Base-by-base conservation (phyloP, 768 basidiomycete species). In the Royoungia palumana region DNA sequence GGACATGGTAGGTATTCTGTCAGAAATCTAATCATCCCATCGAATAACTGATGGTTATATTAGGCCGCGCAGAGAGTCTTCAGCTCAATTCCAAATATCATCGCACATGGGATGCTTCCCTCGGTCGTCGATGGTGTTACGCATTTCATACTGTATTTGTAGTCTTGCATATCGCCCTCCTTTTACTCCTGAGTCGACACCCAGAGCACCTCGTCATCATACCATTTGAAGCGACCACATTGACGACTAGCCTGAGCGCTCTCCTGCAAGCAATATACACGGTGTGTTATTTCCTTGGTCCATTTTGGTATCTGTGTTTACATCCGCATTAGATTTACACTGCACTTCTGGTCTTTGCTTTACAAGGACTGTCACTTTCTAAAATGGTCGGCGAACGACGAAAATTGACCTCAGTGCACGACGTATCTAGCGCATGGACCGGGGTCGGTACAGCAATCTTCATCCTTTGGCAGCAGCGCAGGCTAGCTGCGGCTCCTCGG, bases 361-460 rank as follows among this genome's bases (percentile, higher is more conserved):
- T 50, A 1, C 60, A 59, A 27, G 48, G 28, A 9, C 54, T 61
- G 5, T 47, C 47, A 20, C 17, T 59, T 36, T 47, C 51, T 9
- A 28, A 42, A 5, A 36, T 21, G 21, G 43, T 63, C 34, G 3
- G 21, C 1, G 37, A 30, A 16, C 20, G 25, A 5, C 59, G 50
- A 37, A 61, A 40, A 5, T 53, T 64, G 34, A 59, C 61, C 4
- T 49, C 50, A 0, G 30, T 53, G 2, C 63, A 64, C 13, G 63
- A 64, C 19, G 45, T 50, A 10, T 42, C 24, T 2, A 27, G 45
- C 3, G 56, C 63, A 3, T 64, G 63, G 63, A 44, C 41, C 1
- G 63, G 63, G 6, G 47, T 64, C 27, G 63, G 63, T 4, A 51
- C 61, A 2, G 58, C 63, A 0, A 49, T 56, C 19, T 13, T n/a